Conservation (phyloP, 805 yeast species). For the Pichia cephalocereana region DNA sequence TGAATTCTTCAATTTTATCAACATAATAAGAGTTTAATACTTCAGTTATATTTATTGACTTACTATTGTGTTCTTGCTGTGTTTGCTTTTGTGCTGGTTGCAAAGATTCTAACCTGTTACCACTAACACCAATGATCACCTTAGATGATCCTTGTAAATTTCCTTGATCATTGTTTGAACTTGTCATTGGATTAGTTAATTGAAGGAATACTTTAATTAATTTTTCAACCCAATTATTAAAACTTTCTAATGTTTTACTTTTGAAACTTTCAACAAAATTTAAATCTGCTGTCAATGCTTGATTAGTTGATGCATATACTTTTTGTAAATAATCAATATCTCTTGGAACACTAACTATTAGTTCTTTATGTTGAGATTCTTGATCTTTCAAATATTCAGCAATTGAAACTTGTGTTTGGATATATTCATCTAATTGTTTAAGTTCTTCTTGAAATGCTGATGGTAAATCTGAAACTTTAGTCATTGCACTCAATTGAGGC, state of each 20-base stretch:
- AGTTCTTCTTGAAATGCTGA: slow-evolving; percentile 59
- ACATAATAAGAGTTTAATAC: slow-evolving; percentile 42
- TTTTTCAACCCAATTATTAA: slow-evolving; percentile 32
- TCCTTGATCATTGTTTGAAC: slow-evolving; percentile 14
- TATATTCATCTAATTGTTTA: slow-evolving; percentile 61
- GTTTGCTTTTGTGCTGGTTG: slow-evolving; percentile 15
- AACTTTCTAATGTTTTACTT: slow-evolving; percentile 26
- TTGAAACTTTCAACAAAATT: slow-evolving; percentile 38
- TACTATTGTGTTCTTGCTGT: slow-evolving; percentile 15
- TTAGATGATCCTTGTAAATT: slow-evolving; percentile 16
- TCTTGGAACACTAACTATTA: slow-evolving; percentile 63
- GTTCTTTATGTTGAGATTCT: slow-evolving; percentile 49
- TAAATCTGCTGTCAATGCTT: slow-evolving; percentile 45
- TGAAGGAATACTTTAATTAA: slow-evolving; percentile 28
- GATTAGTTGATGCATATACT: slow-evolving; percentile 54
- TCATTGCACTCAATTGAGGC: slow-evolving; percentile 57
- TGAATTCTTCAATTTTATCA: slow-evolving; percentile 33
- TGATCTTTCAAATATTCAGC: slow-evolving; percentile 60
- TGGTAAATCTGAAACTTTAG: slow-evolving; percentile 67
- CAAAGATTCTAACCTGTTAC: slow-evolving; percentile 16
- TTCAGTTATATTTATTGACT: slow-evolving; percentile 41
- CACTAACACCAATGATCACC: slow-evolving; percentile 25
- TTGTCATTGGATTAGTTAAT: slow-evolving; percentile 28
- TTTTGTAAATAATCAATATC: slow-evolving; percentile 58
- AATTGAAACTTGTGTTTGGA: slow-evolving; percentile 63